Percentiles rank a stretch among this genome's conserved stretches.
These are phyloP conservation scores for Coemansia sp. DNA, from an alignment of 192 early-diverging fungal species.

Conservation along the genomic window DNA sequence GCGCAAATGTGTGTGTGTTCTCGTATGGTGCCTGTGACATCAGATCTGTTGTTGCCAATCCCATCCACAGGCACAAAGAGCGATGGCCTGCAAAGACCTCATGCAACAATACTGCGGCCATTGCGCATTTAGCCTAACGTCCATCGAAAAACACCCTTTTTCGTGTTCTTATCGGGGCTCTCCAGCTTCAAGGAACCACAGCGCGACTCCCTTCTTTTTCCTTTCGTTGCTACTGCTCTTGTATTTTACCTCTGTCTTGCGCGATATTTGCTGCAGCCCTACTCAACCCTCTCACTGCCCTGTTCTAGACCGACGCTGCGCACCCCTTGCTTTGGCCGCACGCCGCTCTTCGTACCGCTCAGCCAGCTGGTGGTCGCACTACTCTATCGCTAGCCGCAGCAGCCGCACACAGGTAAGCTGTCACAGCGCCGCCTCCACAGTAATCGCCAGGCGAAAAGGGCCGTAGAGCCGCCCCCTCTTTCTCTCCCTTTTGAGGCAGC, in stretches of 20 bases:
- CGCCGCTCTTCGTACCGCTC: background rate
- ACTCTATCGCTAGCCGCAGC: background rate
- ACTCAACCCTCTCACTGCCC: background rate
- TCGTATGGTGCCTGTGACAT: background rate
- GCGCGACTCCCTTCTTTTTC: background rate
- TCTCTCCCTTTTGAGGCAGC: background rate
- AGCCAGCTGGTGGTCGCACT: background rate
- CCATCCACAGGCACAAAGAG: background rate
- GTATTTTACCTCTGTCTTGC: background rate
- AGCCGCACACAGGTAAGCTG: slow-evolving; percentile 1
- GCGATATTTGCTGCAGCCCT: background rate
- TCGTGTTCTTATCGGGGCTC: background rate
- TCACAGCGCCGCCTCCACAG: background rate
- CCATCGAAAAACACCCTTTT: background rate
- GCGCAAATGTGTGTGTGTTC: background rate
- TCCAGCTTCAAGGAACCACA: background rate
- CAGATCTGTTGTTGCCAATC: slow-evolving; percentile 3
- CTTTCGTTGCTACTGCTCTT: background rate
- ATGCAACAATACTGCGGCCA: background rate
- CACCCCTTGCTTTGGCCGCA: background rate
- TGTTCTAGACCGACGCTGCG: background rate
- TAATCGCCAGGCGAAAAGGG: background rate
- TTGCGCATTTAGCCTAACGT: slow-evolving; percentile 4
- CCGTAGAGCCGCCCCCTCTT: background rate
- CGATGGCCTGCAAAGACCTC: background rate